Percentiles rank a stretch among this genome's conserved stretches.
Conservation (phyloP, 2,329 filamentous ascomycete genomes). For the Orbilia ellipsospora region DNA sequence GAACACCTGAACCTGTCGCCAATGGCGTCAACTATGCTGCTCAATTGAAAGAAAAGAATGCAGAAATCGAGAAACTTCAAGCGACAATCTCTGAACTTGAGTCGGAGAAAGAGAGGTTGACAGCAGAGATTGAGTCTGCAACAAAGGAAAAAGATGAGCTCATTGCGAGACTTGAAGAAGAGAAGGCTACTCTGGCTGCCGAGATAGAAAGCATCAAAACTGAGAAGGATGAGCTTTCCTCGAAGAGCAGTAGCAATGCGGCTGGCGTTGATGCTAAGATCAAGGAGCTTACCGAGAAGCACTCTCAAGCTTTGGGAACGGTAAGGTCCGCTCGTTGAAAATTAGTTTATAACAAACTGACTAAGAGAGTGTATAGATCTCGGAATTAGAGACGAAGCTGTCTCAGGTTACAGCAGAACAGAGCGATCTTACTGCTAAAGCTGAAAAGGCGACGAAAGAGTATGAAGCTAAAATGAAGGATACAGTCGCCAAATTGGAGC, state of each 20-base stretch:
- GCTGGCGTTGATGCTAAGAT: slow-evolving; percentile 36
- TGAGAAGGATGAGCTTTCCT: slow-evolving; percentile 30
- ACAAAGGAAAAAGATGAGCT: slow-evolving; percentile 47
- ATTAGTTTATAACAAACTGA: neutral
- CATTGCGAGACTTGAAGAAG: slow-evolving; percentile 43
- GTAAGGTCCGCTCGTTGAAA: slow-evolving; percentile 8
- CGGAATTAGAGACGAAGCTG: slow-evolving; percentile 25
- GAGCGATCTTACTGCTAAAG: slow-evolving; percentile 9
- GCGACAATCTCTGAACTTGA: slow-evolving; percentile 48
- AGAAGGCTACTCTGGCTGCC: slow-evolving; percentile 32
- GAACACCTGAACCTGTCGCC: slow-evolving; percentile 22
- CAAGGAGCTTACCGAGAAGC: slow-evolving; percentile 34
- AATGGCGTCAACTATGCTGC: slow-evolving; percentile 38
- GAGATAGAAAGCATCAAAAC: slow-evolving; percentile 37
- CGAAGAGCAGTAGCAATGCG: slow-evolving; percentile 28
- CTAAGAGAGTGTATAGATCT: slow-evolving; percentile 16
- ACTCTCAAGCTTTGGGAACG: slow-evolving; percentile 22
- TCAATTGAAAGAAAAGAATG: slow-evolving; percentile 48
- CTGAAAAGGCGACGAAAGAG: slow-evolving; percentile 23
- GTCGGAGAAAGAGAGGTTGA: slow-evolving; percentile 29
- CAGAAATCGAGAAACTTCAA: slow-evolving; percentile 49
- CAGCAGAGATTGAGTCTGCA: slow-evolving; percentile 36
- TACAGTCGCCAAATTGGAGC: slow-evolving; percentile 11
- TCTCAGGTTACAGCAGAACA: slow-evolving; percentile 24
- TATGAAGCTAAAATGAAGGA: slow-evolving; percentile 42